Conservation (phyloP, 805 yeast genomes). For the Tetrapisispora namnaoensis region DNA sequence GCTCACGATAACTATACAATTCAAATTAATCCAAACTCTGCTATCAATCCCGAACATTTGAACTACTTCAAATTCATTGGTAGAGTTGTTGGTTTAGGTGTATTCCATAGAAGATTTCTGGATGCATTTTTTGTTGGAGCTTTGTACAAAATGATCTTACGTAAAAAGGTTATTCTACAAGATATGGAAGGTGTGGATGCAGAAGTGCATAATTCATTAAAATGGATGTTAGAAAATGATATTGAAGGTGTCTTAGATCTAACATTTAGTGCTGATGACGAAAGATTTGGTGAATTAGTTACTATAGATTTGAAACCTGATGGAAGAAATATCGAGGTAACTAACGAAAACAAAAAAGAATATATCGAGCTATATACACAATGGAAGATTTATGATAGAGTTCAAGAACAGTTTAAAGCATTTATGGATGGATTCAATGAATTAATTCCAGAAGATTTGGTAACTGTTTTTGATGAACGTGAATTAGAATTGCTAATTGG, state of each 20-base stretch:
- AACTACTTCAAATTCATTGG: conserved; percentile 97
- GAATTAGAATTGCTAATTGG: conserved; percentile 94
- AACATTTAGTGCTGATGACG: conserved; percentile 85
- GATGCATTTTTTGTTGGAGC: conserved; percentile 99
- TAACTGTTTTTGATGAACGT: conserved; percentile 94
- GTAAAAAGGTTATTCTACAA: conserved; percentile 85
- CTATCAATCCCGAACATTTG: conserved; percentile 94
- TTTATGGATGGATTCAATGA: conserved; percentile 97
- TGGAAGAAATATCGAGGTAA: conserved; percentile 84
- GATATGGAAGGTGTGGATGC: conserved; percentile 99
- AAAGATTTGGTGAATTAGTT: conserved; percentile 86
- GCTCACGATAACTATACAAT: conserved; percentile 96
- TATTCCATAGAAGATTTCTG: conserved; percentile 93
- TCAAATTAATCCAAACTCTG: conserved; percentile 96
- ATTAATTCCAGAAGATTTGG: conserved; percentile 91
- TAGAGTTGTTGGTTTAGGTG: conserved; percentile 95
- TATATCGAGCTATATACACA: conserved; percentile 91
- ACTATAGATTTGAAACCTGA: conserved; percentile 82
- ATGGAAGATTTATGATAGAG: conserved; percentile 90
- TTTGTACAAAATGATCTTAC: conserved; percentile 92
- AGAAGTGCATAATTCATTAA: conserved; percentile 86
- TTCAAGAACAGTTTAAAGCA: conserved; percentile 91
- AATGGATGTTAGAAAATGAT: conserved; percentile 93
- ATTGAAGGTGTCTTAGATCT: conserved; percentile 79
- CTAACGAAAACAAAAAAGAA: conserved; percentile 90